Evolutionary conservation across 257 asterid species (phyloP).

Genomic region (Lantana camara): DNA sequence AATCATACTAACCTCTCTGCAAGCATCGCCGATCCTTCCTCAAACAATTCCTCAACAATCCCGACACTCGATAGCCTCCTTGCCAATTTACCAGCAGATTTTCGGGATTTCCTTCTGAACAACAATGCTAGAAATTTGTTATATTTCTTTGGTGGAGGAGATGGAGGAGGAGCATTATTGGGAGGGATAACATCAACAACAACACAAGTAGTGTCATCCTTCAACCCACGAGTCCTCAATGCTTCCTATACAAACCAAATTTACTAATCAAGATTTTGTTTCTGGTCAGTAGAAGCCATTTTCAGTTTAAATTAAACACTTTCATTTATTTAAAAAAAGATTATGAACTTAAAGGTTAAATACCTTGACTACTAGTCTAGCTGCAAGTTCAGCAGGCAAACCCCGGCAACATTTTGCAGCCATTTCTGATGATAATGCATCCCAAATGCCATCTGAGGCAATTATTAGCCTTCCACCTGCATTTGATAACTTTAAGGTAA

Average conservation of each 20-base stretch:
- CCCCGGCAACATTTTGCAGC: conserved; percentile 76
- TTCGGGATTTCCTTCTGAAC: conserved; percentile 23
- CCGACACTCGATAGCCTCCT: conserved; percentile 58
- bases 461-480: conserved; percentile 82
- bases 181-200: conserved; percentile 82
- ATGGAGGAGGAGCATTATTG: conserved; percentile 35
- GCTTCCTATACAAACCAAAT: conserved; percentile 54
- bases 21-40: conserved; percentile 94
- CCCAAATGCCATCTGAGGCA: conserved; percentile 95
- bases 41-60: conserved; percentile 75
- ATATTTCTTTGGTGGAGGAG: conserved; percentile 39
- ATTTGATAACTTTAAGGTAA: conserved; percentile 51
- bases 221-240: conserved; percentile 68
- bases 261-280: conserved; percentile 2
- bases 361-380: conserved; percentile 67
- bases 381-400: conserved; percentile 79
- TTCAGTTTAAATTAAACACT: neutral
- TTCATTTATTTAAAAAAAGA: neutral
- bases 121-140: conserved; percentile 40
- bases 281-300: neutral
- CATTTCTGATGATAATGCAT: conserved; percentile 67
- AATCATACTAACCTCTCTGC: conserved; percentile 73
- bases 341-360: conserved; percentile 1
- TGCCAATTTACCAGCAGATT: conserved; percentile 38
- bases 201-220: conserved; percentile 85